Percentiles rank a stretch among this genome's conserved stretches.
Conservation (phyloP, 768 basidiomycete species). For the Lepiota subincarnata region DNA sequence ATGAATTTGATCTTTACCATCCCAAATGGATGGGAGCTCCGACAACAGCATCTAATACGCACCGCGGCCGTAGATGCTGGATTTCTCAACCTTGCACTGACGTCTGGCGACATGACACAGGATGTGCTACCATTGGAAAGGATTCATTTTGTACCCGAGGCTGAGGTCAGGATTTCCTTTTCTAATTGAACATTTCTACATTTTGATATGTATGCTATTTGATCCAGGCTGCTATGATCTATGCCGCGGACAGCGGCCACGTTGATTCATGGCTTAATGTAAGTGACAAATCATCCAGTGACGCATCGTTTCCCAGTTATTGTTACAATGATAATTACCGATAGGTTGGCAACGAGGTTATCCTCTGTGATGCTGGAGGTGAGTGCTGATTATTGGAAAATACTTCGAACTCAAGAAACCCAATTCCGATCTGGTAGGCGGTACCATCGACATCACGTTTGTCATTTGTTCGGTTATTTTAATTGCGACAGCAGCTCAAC, state of each 20-base stretch:
- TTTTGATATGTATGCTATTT: background rate
- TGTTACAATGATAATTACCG: background rate
- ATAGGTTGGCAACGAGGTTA: background rate
- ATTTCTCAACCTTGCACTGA: too few species aligned
- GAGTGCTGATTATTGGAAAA: too few species aligned
- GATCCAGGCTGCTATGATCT: background rate
- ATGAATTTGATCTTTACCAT: constrained; percentile 22
- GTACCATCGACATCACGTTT: background rate
- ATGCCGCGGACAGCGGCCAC: background rate
- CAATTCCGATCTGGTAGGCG: background rate
- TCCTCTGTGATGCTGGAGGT: background rate
- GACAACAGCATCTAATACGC: too few species aligned
- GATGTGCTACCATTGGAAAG: too few species aligned
- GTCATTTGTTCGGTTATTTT: background rate
- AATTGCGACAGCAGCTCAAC: too few species aligned
- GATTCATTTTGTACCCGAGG: too few species aligned
- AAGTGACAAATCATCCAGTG: background rate
- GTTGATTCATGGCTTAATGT: background rate
- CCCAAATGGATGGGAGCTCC: constrained; percentile 22
- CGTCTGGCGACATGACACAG: too few species aligned
- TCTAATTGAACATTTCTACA: too few species aligned
- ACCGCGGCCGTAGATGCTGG: too few species aligned
- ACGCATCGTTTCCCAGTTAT: background rate
- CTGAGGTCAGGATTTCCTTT: too few species aligned
- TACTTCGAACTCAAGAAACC: too few species aligned